Evolutionary conservation across 2,329 filamentous ascomycete species (phyloP).

Genomic region (Talaromyces amestolkiae): DNA sequence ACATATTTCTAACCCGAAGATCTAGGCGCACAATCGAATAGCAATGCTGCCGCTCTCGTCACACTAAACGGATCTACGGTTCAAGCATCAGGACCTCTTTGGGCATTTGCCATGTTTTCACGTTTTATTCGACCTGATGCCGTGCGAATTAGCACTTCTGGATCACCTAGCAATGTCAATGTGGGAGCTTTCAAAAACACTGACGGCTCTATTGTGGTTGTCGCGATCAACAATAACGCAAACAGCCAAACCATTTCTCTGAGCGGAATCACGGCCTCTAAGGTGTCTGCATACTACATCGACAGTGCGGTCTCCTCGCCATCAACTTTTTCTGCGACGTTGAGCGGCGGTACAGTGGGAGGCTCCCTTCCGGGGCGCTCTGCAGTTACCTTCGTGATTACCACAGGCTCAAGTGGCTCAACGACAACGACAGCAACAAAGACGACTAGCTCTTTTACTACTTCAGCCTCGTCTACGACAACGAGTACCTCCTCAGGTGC

Average conservation of each 20-base stretch:
- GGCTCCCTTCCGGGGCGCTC: not conserved
- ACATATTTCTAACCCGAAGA: not conserved
- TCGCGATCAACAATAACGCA: not conserved
- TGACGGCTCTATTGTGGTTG: not conserved
- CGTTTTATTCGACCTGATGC: conserved; percentile 1
- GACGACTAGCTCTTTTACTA: not conserved
- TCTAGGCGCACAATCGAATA: not conserved
- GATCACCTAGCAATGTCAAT: not conserved
- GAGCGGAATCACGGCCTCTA: not conserved
- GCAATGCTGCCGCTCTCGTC: not conserved
- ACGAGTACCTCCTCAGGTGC: not conserved
- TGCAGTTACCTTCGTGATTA: not conserved
- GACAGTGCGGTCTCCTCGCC: not conserved
- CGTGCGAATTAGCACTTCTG: not conserved
- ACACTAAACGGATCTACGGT: not conserved
- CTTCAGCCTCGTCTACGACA: not conserved
- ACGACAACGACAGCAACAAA: not conserved
- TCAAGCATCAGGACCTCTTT: not conserved
- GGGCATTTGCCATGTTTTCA: conserved; percentile 9
- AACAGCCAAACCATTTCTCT: not conserved
- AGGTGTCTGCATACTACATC: not conserved
- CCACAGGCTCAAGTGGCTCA: not conserved
- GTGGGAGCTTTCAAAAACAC: conserved; percentile 4
- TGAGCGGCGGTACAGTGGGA: not conserved
- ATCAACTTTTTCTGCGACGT: not conserved